These are phyloP conservation scores for Colletotrichum cereale DNA, from an alignment of 2,329 filamentous ascomycete genomes.

Conservation along the genomic window DNA sequence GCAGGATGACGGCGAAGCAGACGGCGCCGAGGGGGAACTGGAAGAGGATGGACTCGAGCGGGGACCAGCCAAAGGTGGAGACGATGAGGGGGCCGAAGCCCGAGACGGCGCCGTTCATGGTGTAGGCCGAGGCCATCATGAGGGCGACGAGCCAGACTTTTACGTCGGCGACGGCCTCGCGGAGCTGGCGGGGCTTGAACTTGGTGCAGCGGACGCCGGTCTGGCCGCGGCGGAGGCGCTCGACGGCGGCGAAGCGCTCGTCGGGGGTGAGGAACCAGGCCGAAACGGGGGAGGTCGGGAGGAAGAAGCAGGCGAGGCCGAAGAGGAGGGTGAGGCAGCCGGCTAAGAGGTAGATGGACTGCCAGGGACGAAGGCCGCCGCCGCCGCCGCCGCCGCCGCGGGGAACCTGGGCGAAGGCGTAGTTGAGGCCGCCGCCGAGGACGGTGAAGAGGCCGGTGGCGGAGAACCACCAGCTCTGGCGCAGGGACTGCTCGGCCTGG, in stretches of 20 bases:
- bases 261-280: constrained; percentile 77
- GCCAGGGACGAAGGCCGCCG: constrained; percentile 70
- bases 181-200: constrained; percentile 71
- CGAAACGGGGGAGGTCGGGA: constrained; percentile 74
- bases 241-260: constrained; percentile 74
- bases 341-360: constrained; percentile 78
- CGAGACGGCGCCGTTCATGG: constrained; percentile 77
- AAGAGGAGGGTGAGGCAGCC: constrained; percentile 74
- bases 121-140: constrained; percentile 79
- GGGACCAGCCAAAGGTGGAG: constrained; percentile 75
- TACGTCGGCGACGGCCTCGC: constrained; percentile 68
- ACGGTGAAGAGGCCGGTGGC: constrained; percentile 71
- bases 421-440: constrained; percentile 73
- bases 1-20: constrained; percentile 75
- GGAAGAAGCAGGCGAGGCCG: constrained; percentile 72
- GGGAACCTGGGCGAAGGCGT: constrained; percentile 74
- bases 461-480: constrained; percentile 78
- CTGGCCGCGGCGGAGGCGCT: constrained; percentile 71
- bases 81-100: constrained; percentile 81
- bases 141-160: constrained; percentile 74
- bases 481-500: constrained; percentile 72
- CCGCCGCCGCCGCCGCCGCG: constrained; percentile 42
- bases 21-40: constrained; percentile 81
- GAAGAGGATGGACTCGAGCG: constrained; percentile 75
- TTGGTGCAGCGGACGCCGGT: constrained; percentile 72